Conservation (phyloP, 257 asterid genomes). For the Solanum tarijense region DNA sequence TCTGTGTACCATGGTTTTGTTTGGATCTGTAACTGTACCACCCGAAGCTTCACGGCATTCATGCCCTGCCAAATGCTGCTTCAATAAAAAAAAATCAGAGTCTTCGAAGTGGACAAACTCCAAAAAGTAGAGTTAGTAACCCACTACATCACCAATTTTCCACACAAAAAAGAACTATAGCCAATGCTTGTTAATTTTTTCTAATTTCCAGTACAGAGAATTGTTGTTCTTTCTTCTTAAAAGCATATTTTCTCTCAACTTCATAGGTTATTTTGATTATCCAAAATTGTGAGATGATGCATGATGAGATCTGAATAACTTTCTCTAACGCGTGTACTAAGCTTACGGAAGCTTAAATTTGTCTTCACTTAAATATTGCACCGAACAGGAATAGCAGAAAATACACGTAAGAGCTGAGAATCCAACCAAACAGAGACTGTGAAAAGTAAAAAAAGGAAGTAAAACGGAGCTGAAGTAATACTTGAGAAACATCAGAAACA, state of each 20-base stretch:
- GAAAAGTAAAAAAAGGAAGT: not conserved
- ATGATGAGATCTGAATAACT: not conserved
- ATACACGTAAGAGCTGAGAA: not conserved
- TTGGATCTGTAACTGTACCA: conserved; percentile 84
- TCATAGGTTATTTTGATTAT: not conserved
- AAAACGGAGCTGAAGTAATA: conserved; percentile 7
- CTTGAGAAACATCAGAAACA: conserved; percentile 43
- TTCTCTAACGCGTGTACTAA: not conserved
- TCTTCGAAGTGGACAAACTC: conserved; percentile 15
- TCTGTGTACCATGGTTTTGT: conserved; percentile 37
- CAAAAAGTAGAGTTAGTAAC: not conserved
- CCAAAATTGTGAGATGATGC: not conserved
- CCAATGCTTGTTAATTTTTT: not conserved
- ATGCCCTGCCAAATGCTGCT: conserved; percentile 79
- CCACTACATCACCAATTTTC: not conserved
- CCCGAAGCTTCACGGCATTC: conserved; percentile 49
- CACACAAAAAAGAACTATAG: not conserved
- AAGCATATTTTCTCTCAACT: not conserved
- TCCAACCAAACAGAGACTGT: not conserved
- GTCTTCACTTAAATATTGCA: not conserved
- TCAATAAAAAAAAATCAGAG: conserved; percentile 46
- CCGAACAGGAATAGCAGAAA: not conserved
- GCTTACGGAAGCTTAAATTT: not conserved
- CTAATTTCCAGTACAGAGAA: not conserved
- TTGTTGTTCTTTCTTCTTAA: not conserved